Base-by-base conservation (phyloP, 106 monocot genomes). In the Acorus calamus region DNA sequence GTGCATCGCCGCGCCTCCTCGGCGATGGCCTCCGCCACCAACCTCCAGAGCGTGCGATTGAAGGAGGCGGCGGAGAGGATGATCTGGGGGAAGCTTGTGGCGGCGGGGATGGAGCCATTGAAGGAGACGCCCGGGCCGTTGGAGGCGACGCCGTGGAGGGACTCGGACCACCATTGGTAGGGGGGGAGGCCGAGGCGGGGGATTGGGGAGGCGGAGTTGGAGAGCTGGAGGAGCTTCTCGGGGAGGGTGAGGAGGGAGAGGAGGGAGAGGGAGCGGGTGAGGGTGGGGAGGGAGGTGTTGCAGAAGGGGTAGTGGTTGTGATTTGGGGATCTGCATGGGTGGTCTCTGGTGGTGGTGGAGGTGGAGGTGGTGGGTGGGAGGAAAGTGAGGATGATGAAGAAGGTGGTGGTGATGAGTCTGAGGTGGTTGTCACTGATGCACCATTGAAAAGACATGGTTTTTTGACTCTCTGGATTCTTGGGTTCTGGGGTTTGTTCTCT, bases 81-180 rank as follows among this genome's bases (percentile, higher is more conserved):
- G 66, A 89, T 88, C 73, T 98, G 87, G 52, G 96, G 98, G 75
- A 98, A 98, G 12, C 44, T 45, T 45, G 98, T 98, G 62, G 88
- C 98, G 50, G 87, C 59, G 49, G 54, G 75, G 71, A 94, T 49
- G 61, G 74, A 46, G 59, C 79, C 76, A 64, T 47, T 59, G 82
- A 93, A 93, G 69, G 10, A 9, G 52, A 89, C 82, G 70, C 94
- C 94, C 43, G 89, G 89, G 61, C 94, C 93, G 60, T 86, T 89
- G 70, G 67, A 12, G 68, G 79, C 74, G 70, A 94, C 9, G 61
- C 94, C 94, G 64, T 94, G 94, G 75, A 94, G 86, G 60, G 94
- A 84, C 74, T 94, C 89, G 42, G 89, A 89, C 94, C 94, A 94
- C 94, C 89, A 94, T 62, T 89, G 64, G 81, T 82, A 94, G 43